Evolutionary conservation across 2,329 filamentous ascomycete species (phyloP), one percentile per base, ranked within the genome.

Genomic region (Monosporascus sp.): DNA sequence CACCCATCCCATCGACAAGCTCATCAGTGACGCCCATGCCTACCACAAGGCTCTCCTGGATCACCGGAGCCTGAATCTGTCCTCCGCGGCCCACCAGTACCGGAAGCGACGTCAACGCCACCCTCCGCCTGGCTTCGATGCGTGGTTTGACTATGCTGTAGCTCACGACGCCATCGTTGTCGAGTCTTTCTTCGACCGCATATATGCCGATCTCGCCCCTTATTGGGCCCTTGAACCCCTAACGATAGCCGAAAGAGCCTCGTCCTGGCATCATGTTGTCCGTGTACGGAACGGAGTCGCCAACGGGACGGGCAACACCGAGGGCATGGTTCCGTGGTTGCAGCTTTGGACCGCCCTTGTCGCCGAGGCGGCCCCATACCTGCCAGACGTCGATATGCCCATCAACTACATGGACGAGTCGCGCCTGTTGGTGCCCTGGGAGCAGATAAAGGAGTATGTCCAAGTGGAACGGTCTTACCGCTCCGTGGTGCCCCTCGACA

Each of bases 181-280:
- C 40, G 83, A 86, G 61, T 79, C 83, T 51, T 86, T 82, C 61
- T 86, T 84, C 68, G 80, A 85, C 62, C 81, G 83, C 55, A 82
- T 86, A 53, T 83, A 84, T 70, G 78, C 83, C 57, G 83, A 87
- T 63, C 62, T 86, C 51, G 71, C 78, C 46, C 83, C 83, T 2
- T 85, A 82, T 61, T 86, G 82, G 83, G 81, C 73, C 2, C 67
- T 83, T 36, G 76, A 80, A 34, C 67, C 73, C 19, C 66, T 70
- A 34, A 69, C 73, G 45, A 69, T 72, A 11, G 66, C 67, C 46
- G 59, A 64, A 37, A 69, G 73, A 40, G 75, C 78, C 46, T 66
- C 69, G n/a, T 63, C 70, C 6, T 77, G 74, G 69, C 69, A 72
- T 46, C 71, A 74, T 58, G 70, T 76, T n/a, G 72, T 81, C 41